Base-by-base conservation (phyloP, 352 stramenopile species). In the Blastocystis sp. region DNA sequence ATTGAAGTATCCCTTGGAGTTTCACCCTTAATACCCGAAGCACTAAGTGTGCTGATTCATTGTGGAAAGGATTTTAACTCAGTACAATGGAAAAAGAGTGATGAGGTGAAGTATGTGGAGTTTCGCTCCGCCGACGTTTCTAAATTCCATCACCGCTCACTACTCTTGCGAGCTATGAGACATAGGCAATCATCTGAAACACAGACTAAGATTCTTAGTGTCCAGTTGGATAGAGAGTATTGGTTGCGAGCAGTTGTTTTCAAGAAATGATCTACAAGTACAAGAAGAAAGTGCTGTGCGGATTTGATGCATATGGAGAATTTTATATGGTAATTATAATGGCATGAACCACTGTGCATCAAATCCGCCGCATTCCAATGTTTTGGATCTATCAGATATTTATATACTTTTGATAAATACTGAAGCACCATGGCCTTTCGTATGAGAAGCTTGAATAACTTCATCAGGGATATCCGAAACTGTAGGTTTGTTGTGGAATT, bases 381-480 rank as follows among this genome's bases (percentile, higher is more conserved):
- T 26, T n/a, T 26, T 30, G 26, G 26, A 66, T 85, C 43, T 41
- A 37, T 64, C 73, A 85, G 59, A 85, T 78, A 69, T 41, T 18
- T 39, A 85, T 34, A 66, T 85, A 16, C 16, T 45, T 66, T 53
- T 41, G 7, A 39, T 68, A 47, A 85, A 69, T 53, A 59, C 6
- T 30, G 8, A 26, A 39, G 43, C 30, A 24, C 45, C 45, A 85
- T 85, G 73, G 53, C 73, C 63, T 53, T 85, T 45, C 73, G 73
- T 89, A 89, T 89, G 78, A 78, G 78, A 89, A 79, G 41, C 26
- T 89, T 89, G 66, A 89, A 50, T 20, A 89, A 89, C 53, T 89
- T 89, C 59, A 89, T 89, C 43, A 76, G 70, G 26, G 78, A 89
- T 24, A 89, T 89, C 30, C 39, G 53, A 16, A 79, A 79, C 63